Base-by-base conservation (phyloP, 331 rosid genomes). In the Quercus tomentella region DNA sequence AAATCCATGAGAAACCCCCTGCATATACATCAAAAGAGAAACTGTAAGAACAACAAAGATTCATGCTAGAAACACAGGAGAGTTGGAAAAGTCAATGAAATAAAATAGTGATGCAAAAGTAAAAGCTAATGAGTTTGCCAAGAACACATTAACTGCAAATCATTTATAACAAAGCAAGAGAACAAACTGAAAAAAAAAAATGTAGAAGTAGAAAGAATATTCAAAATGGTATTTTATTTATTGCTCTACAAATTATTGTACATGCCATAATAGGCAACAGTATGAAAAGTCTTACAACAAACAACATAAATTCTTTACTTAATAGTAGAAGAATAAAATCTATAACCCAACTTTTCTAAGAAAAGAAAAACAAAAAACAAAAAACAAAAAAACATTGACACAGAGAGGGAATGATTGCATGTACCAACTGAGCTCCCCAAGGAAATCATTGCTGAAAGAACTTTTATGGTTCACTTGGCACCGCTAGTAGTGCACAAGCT, bases 1-100 rank as follows among this genome's bases (percentile, higher is more conserved):
- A 86, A 58, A 22, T 75, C 92, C 86, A 73, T 35, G 90, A 79
- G 72, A 80, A 35, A 9, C 69, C 68, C 5, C 78, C 92, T 90
- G 86, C 82, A 68, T 26, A 65, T 84, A 12, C 70, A 41, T 43
- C 56, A 15, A 54, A 35, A 74, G 57, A 73, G 71, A 15, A 55
- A 57, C 51, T 9, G n/a, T 25, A 8, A 66, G 26, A 66, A 66
- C 30, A 14, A 7, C 8, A 20, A 33, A 66, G 72, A 66, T 33
- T 17, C 71, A 66, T 1, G 43, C 43, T 11, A 26, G 54, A 45
- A 30, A 58, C 63, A 17, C 37, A 16, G 21, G 20, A 18, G 0
- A 63, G 41, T 3, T 28, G 37, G 15, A 28, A 62, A 14, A 26
- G 8, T 28, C 43, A 63, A 63, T 28, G n/a, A 63, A 63, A 26